Evolutionary conservation across 148 eudicot species (phyloP).

Genomic region (Rhododendron simsii): DNA sequence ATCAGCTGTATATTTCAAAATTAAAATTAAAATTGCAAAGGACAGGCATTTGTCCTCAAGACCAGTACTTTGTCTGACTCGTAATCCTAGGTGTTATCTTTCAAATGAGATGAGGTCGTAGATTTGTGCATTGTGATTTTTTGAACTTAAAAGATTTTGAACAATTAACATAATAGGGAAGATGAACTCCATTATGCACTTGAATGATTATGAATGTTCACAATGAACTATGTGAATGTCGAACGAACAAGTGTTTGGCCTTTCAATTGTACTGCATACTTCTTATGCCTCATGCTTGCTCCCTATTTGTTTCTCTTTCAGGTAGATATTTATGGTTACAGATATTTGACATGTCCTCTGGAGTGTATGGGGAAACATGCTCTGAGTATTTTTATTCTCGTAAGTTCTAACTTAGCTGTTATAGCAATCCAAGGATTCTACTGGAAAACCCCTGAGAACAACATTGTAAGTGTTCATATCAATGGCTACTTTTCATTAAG

Average conservation of each 20-base stretch:
- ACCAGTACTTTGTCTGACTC: not conserved
- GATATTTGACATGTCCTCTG: conserved; percentile 36
- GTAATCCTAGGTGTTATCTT: not conserved
- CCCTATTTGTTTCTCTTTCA: conserved; percentile 17
- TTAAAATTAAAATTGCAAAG: not conserved
- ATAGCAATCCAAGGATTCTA: conserved; percentile 77
- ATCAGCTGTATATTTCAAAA: not conserved
- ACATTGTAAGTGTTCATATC: conserved; percentile 49
- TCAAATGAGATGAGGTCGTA: not conserved
- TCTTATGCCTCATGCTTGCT: not conserved
- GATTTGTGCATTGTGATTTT: not conserved
- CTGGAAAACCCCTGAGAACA: conserved; percentile 55
- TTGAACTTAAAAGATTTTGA: not conserved
- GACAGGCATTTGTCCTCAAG: not conserved
- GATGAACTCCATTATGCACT: not conserved
- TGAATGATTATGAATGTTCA: not conserved
- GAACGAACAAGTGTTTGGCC: not conserved
- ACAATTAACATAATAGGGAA: not conserved
- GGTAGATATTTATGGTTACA: conserved; percentile 69
- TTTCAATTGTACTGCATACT: not conserved
- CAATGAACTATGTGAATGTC: not conserved
- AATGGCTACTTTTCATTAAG: not conserved
- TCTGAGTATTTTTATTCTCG: conserved; percentile 51
- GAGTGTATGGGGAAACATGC: conserved; percentile 89
- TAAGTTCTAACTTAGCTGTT: conserved; percentile 65